These are phyloP conservation scores for Euphorbia lathyris DNA, from an alignment of 345 rosid genomes.

Conservation along the genomic window DNA sequence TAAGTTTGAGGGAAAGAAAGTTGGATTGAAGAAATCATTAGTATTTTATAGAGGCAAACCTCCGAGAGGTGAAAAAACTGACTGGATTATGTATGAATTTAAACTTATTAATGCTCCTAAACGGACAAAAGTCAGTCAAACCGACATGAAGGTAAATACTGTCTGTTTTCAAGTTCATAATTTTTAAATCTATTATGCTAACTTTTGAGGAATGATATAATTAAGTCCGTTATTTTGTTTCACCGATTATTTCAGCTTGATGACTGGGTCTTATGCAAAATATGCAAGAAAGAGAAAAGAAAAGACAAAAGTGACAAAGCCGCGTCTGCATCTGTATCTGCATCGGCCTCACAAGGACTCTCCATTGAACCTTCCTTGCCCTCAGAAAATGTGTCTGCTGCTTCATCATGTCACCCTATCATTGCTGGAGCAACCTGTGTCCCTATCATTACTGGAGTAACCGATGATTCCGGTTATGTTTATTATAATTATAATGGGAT, in stretches of 20 bases:
- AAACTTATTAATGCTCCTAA: slow-evolving; percentile 5
- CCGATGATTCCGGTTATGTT: not conserved
- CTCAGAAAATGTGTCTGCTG: too few species aligned
- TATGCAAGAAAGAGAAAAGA: slow-evolving; percentile 23
- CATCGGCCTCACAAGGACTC: too few species aligned
- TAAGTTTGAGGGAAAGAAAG: accelerated
- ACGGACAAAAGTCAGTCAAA: not conserved
- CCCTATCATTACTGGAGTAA: too few species aligned
- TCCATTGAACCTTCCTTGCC: too few species aligned
- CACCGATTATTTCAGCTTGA: slow-evolving; percentile 26
- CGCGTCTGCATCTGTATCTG: not conserved
- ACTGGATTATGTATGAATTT: slow-evolving; percentile 34
- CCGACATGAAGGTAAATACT: slow-evolving; percentile 21
- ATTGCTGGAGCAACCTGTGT: too few species aligned
- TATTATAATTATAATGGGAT: not conserved
- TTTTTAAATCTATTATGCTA: too few species aligned
- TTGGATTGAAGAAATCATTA: slow-evolving; percentile 23
- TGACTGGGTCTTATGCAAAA: slow-evolving; percentile 25
- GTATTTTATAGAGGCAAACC: slow-evolving; percentile 26
- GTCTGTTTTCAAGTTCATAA: too few species aligned
- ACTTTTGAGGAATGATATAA: too few species aligned
- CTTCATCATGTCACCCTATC: too few species aligned
- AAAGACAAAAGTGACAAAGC: not conserved
- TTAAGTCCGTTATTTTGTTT: too few species aligned
- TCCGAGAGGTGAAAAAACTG: slow-evolving; percentile 18